These are phyloP conservation scores for Xylariaceae sp. DNA, from an alignment of 2,329 filamentous ascomycete species.

Conservation along the genomic window DNA sequence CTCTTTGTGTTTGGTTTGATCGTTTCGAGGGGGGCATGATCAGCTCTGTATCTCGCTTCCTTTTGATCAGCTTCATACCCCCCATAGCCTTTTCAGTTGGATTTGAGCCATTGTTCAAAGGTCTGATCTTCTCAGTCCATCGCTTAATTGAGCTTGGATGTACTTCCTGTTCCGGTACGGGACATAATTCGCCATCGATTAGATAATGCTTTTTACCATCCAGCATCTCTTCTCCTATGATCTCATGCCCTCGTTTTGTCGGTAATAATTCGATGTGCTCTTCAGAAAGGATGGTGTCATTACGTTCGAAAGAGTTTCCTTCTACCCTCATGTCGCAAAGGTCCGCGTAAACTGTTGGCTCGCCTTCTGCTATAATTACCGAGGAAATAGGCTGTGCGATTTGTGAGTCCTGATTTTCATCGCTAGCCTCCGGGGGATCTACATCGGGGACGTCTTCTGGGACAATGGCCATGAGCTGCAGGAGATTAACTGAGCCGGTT, in stretches of 20 bases:
- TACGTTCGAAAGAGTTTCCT: background rate
- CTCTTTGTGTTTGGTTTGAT: too few relatives aligned
- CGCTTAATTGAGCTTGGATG: background rate
- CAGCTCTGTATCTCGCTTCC: too few relatives aligned
- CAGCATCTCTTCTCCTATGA: background rate
- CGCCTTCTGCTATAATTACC: background rate
- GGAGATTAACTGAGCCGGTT: background rate
- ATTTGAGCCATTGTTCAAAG: too few relatives aligned
- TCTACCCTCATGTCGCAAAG: background rate
- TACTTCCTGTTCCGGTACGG: too few relatives aligned
- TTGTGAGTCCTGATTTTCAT: too few relatives aligned
- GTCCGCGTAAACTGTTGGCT: background rate
- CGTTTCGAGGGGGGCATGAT: too few relatives aligned
- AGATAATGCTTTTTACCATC: background rate
- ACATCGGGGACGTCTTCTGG: background rate
- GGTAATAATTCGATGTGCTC: background rate
- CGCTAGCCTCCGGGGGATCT: background rate
- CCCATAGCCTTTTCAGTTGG: too few relatives aligned
- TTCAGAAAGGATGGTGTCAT: background rate
- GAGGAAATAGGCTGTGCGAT: too few relatives aligned
- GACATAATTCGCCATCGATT: background rate
- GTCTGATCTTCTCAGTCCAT: too few relatives aligned
- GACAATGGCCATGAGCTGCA: background rate
- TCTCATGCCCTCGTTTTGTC: background rate
- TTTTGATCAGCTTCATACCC: too few relatives aligned